Conservation (phyloP, 2,329 filamentous ascomycete species). For the Apiospora saccharicola region DNA sequence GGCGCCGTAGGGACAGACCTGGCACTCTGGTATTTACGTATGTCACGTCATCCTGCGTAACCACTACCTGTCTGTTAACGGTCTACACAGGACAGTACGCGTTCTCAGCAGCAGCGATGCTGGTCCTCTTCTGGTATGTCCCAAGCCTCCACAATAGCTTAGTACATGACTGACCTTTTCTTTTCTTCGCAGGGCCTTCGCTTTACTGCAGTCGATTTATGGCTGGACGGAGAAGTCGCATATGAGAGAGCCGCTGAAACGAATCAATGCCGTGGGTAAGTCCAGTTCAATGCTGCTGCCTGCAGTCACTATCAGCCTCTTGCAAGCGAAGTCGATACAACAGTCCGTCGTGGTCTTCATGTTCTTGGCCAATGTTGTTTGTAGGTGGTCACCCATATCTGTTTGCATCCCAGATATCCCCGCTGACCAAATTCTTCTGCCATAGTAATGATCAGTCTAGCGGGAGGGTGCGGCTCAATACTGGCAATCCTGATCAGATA, state of each 20-base stretch:
- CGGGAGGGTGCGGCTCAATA: conserved; percentile 45
- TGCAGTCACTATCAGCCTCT: conserved; percentile 31
- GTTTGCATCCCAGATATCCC: not conserved
- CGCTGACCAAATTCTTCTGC: not conserved
- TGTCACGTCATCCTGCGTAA: not conserved
- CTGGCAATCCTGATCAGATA: conserved; percentile 52
- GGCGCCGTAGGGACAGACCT: conserved; percentile 30
- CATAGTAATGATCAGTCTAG: conserved; percentile 50
- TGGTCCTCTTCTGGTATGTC: conserved; percentile 31
- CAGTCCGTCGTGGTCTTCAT: conserved; percentile 29
- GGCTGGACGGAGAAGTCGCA: conserved; percentile 28
- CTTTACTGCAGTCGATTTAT: conserved; percentile 32
- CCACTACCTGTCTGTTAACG: not conserved
- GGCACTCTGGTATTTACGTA: conserved; percentile 33
- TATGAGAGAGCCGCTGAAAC: conserved; percentile 20
- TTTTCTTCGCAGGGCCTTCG: conserved; percentile 27
- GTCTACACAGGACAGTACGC: conserved; percentile 24
- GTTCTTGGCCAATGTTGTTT: conserved; percentile 31
- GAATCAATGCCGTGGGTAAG: conserved; percentile 30
- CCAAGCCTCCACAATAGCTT: not conserved
- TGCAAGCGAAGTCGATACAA: conserved; percentile 29
- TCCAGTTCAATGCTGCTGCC: conserved; percentile 29
- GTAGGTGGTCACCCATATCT: conserved; percentile 25
- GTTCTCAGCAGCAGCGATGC: conserved; percentile 28
- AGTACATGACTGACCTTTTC: not conserved